These are phyloP conservation scores for Rhytidhysteron rufulum DNA, from an alignment of 2,329 filamentous ascomycete genomes.

Conservation along the genomic window DNA sequence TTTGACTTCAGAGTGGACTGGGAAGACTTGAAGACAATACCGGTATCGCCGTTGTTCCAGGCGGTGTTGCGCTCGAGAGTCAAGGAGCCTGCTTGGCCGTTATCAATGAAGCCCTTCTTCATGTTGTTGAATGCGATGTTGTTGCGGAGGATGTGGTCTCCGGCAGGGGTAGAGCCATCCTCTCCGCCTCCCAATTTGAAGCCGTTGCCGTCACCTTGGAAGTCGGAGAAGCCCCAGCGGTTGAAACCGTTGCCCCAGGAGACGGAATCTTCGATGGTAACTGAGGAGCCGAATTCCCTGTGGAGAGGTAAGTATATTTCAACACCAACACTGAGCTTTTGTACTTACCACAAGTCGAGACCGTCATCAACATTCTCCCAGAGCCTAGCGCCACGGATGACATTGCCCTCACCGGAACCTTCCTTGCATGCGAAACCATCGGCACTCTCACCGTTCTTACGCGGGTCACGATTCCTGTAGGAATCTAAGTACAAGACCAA, in stretches of 20 bases:
- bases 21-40: constrained; percentile 37
- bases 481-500: constrained; percentile 20
- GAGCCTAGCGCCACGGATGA: constrained; percentile 43
- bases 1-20: constrained; percentile 37
- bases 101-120: constrained; percentile 47
- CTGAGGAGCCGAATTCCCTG: constrained; percentile 38
- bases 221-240: constrained; percentile 41
- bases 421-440: constrained; percentile 50
- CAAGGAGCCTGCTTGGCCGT: constrained; percentile 42
- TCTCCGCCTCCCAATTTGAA: constrained; percentile 45
- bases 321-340: neutral
- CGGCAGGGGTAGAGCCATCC: constrained; percentile 31
- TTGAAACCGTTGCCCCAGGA: constrained; percentile 48
- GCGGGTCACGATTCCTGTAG: constrained; percentile 31
- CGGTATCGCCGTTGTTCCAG: constrained; percentile 44
- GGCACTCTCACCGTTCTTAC: constrained; percentile 51
- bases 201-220: constrained; percentile 47
- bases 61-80: constrained; percentile 43
- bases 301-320: neutral
- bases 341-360: constrained; percentile 37
- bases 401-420: constrained; percentile 45
- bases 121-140: constrained; percentile 44
- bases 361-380: constrained; percentile 53
- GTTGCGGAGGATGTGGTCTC: constrained; percentile 44
- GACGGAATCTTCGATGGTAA: constrained; percentile 44